Evolutionary conservation across 768 basidiomycete genomes (phyloP), one percentile per base, ranked within the genome.

Genomic region (Russula dissimulans): DNA sequence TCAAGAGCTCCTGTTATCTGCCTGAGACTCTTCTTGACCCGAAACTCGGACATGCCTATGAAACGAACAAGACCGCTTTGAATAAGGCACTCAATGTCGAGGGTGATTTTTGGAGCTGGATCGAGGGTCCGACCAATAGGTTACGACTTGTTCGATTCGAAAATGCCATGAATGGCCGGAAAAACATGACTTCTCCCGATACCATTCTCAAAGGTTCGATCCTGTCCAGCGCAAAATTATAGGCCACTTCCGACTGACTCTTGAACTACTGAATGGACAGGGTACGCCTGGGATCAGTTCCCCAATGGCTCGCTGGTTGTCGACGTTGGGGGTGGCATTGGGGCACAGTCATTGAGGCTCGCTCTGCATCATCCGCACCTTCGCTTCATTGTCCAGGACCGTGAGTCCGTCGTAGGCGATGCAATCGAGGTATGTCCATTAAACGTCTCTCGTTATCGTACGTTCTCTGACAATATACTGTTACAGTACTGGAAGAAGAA

Each of bases 271-370:
- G 10, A n/a, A 5, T 12, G 55, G 56, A 17, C 56, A 69, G 73
- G 69, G 5, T 75, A 69, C 60, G 69, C 68, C n/a, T 75, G 69
- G 69, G 42, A 17, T 12, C 45, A 26, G 0, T 59, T 74, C n/a
- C 56, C 64, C 5, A 32, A 56, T 12, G 70, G 65, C 9, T 55
- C 62, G 1, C 22, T 68, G 4, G 59, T 75, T 26, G 71, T 74
- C n/a, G 74, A 74, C 49, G 71, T 75, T 9, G 73, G 72, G 2
- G 71, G 70, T 2, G 73, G 71, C 0, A 56, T 73, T 26, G 73
- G 73, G 10, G 50, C 64, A 8, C 54, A 62, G 22, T 49, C 67
- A 3, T 45, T 73, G 38, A 57, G 57, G 1, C 56, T 75, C 4
- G 68, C 69, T 11, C 41, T 64, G 39, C 53, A 34, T 3, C 49